Base-by-base conservation (phyloP, 148 eudicot species). In the Cornus florida region DNA sequence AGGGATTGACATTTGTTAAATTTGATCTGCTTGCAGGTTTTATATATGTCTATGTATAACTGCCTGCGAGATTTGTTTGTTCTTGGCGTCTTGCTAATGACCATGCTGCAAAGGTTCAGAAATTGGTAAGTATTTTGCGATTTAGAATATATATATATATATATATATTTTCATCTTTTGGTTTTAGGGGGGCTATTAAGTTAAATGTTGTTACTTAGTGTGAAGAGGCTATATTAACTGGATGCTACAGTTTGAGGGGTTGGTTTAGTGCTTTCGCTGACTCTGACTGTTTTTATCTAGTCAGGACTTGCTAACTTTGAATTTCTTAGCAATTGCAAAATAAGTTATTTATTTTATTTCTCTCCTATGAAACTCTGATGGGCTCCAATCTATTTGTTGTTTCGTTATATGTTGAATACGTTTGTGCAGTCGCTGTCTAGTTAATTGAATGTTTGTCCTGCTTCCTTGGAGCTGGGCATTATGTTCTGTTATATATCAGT, bases 371-470 rank as follows among this genome's bases (percentile, higher is more conserved):
- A 75, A 33, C 35, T 65, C 43, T 65, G 77, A 31, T 12, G 53
- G 38, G 33, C 35, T 69, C 62, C 66, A 79, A 70, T 33, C 13
- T 82, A 71, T 43, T 77, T 81, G 16, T 71, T 35, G 38, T 35
- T 35, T 35, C 0, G 3, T 35, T 35, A 35, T 84, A 67, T 82
- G 33, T 68, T 69, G 82, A 78, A 83, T 87, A 96, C 98, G 99
- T 96, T 11, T 96, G 98, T 77, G 88, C 93, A 23, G 97, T 95
- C 78, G 93, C 92, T 81, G 99, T 96, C 80, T 97, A 93, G 86
- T 90, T 96, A 64, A 91, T 93, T 80, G 99, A 93, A 93, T 28
- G 93, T 96, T 75, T 92, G 89, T 71, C 93, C 99, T 38, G 79
- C 92, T 74, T 79, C 91, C 80, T 85, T 93, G 76, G 98, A 96